Percentiles rank a stretch among this genome's conserved stretches.
Evolutionary conservation across 805 yeast genomes (phyloP).

Genomic region (Wickerhamomyces strasburgensis): DNA sequence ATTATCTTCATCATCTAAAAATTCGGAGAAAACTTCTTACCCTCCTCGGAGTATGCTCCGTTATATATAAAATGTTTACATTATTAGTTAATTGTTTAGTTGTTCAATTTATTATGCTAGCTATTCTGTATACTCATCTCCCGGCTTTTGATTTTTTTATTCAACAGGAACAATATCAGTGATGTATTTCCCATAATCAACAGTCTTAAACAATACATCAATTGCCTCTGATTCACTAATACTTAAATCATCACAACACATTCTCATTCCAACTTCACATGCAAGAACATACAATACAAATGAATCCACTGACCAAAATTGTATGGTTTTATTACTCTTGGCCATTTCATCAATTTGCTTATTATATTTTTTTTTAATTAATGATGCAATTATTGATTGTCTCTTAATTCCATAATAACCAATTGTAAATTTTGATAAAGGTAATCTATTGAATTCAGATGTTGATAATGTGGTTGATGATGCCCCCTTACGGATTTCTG

Average conservation of each 20-base stretch:
- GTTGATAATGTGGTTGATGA: constrained; percentile 39
- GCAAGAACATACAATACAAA: constrained; percentile 57
- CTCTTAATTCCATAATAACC: constrained; percentile 62
- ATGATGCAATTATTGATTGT: constrained; percentile 44
- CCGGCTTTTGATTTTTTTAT: constrained; percentile 1
- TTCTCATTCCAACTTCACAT: constrained; percentile 52
- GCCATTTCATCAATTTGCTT: constrained; percentile 26
- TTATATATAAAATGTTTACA: no score
- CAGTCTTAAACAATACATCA: constrained; percentile 40
- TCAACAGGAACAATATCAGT: constrained; percentile 17
- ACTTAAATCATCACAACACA: constrained; percentile 43
- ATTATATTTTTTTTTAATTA: constrained; percentile 33
- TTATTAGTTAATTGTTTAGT: no score
- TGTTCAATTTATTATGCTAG: no score
- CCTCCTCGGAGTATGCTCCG: no score
- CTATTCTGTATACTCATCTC: no score
- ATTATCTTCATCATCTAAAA: no score
- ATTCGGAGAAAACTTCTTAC: no score
- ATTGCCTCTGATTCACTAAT: constrained; percentile 40
- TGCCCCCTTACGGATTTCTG: constrained; percentile 34
- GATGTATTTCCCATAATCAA: constrained; percentile 40
- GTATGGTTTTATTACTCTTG: constrained; percentile 39
- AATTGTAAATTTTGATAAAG: constrained; percentile 42
- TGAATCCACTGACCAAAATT: constrained; percentile 56
- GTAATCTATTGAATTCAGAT: constrained; percentile 34